Evolutionary conservation across 179 eudicot genomes (phyloP).

Genomic region (Spergularia azorica): DNA sequence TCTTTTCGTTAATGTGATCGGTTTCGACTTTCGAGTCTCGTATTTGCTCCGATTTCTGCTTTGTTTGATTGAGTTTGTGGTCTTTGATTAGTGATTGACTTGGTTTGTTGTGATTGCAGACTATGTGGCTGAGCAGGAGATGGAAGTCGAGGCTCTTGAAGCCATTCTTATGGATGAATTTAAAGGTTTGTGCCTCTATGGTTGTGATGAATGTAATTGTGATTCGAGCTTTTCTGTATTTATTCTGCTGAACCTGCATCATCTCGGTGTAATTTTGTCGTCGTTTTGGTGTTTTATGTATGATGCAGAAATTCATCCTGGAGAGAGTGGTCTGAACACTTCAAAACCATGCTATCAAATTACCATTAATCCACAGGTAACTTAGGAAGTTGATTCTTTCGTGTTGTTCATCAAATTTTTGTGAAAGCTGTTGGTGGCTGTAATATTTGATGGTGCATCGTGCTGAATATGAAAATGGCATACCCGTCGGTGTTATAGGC

Average conservation of each 20-base stretch:
- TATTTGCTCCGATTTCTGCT: background rate
- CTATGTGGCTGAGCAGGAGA: slow-evolving; percentile 84
- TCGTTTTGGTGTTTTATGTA: slow-evolving; percentile 14
- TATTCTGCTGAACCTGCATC: background rate
- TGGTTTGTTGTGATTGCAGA: slow-evolving; percentile 37
- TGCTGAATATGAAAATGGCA: background rate
- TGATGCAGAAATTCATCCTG: slow-evolving; percentile 75
- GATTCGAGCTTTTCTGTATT: background rate
- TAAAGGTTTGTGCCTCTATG: slow-evolving; percentile 47
- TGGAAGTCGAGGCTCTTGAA: slow-evolving; percentile 88
- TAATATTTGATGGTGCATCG: background rate
- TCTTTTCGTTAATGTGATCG: background rate
- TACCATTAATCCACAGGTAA: slow-evolving; percentile 71
- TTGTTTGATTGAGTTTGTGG: background rate
- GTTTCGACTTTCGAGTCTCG: background rate
- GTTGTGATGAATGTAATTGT: background rate
- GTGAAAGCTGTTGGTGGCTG: background rate
- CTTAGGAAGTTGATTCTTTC: background rate
- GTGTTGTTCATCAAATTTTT: background rate
- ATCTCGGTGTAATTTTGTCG: background rate
- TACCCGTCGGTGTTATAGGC: background rate
- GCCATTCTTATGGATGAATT: slow-evolving; percentile 91
- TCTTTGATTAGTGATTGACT: background rate
- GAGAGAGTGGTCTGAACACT: slow-evolving; percentile 92
- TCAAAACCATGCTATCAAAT: slow-evolving; percentile 82